Conservation (phyloP, 2,329 filamentous ascomycete species). For the Ophiostoma novo-ulmi region DNA sequence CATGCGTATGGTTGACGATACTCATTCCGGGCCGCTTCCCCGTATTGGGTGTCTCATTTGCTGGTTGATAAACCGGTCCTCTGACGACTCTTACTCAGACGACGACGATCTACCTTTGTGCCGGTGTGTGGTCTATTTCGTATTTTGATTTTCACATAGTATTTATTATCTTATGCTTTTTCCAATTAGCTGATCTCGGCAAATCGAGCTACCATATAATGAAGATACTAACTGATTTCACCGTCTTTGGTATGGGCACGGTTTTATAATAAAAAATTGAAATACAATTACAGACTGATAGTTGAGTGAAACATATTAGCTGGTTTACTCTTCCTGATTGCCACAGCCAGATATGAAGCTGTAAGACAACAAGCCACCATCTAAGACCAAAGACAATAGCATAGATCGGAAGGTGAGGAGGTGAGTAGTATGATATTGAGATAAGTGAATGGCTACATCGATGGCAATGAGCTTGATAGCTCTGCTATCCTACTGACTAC, state of each 20-base stretch:
- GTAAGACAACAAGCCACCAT: not conserved
- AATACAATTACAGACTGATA: not conserved
- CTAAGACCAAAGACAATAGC: not conserved
- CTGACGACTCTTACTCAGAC: constrained; percentile 2
- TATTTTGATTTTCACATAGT: not conserved
- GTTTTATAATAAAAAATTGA: not conserved
- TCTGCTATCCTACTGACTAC: too few relatives aligned
- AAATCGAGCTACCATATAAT: not conserved
- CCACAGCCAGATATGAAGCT: not conserved
- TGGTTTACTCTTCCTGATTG: not conserved
- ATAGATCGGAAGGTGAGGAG: not conserved
- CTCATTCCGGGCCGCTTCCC: constrained; percentile 8
- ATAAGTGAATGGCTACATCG: not conserved
- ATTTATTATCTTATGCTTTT: not conserved
- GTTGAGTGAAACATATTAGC: not conserved
- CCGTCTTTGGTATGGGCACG: constrained; percentile 4
- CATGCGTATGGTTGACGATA: not conserved
- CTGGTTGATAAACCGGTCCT: not conserved
- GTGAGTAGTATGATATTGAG: not conserved
- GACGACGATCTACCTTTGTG: not conserved
- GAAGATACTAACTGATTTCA: not conserved
- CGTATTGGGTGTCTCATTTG: not conserved
- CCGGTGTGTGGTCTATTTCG: not conserved
- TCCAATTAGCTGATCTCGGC: not conserved
- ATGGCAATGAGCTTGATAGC: not conserved